Conservation (phyloP, 805 yeast genomes). For the Sugiyamaella marilandica region DNA sequence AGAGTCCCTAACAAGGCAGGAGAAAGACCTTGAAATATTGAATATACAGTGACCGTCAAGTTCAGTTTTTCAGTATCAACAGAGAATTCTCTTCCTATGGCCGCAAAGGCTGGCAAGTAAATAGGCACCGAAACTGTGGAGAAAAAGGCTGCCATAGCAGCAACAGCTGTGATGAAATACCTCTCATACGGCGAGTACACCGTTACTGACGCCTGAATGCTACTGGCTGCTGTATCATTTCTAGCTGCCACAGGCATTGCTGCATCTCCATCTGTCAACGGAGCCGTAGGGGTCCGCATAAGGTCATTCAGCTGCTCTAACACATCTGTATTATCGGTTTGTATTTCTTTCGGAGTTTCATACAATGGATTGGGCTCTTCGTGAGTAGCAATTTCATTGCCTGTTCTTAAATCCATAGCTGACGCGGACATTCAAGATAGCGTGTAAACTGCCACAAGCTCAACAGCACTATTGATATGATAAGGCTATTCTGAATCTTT, state of each 20-base stretch:
- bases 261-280: background rate
- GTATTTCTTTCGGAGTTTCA: too few species aligned
- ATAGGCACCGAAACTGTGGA: conserved; percentile 73
- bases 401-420: too few species aligned
- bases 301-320: background rate
- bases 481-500: too few species aligned
- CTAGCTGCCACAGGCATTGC: background rate
- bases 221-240: conserved; percentile 1
- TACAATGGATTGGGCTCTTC: too few species aligned
- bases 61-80: conserved; percentile 57
- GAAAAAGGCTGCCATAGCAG: conserved; percentile 46
- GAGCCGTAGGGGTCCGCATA: background rate
- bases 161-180: conserved; percentile 11
- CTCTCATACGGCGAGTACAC: conserved; percentile 5
- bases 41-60: conserved; percentile 69
- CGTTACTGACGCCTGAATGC: conserved; percentile 5
- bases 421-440: too few species aligned
- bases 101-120: conserved; percentile 71
- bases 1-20: conserved; percentile 66
- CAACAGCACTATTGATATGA: too few species aligned
- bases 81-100: conserved; percentile 49
- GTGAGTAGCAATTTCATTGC: too few species aligned
- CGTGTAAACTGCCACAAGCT: too few species aligned
- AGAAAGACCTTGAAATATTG: conserved; percentile 68
- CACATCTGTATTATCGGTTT: too few species aligned